These are phyloP conservation scores for Chalciporus sp. DNA, from an alignment of 1,284 basidiomycete genomes.

Conservation along the genomic window DNA sequence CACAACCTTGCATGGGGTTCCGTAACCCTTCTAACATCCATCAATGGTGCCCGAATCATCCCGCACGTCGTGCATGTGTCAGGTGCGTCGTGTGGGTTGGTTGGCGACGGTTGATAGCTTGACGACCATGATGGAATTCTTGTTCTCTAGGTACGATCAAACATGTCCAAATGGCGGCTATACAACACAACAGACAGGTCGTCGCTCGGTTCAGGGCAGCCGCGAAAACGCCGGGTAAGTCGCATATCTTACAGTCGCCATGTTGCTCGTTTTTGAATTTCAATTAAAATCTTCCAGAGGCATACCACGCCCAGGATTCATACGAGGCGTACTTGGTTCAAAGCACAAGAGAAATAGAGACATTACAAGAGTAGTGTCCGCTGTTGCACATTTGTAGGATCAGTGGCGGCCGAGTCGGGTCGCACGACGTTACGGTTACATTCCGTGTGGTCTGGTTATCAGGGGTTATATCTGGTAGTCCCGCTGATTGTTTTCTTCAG, in stretches of 20 bases:
- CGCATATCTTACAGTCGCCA: background rate
- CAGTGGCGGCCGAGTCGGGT: background rate
- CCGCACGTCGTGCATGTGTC: slow-evolving; percentile 77
- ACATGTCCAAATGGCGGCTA: slow-evolving; percentile 74
- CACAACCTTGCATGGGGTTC: slow-evolving; percentile 75
- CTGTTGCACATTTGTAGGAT: background rate
- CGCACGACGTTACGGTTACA: background rate
- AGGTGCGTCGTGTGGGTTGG: slow-evolving; percentile 44
- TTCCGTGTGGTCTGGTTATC: no score
- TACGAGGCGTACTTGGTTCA: slow-evolving; percentile 59
- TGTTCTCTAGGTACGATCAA: slow-evolving; percentile 70
- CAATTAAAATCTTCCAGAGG: slow-evolving; percentile 33
- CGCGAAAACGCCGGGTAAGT: slow-evolving; percentile 53
- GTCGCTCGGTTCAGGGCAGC: slow-evolving; percentile 62
- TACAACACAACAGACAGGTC: slow-evolving; percentile 68
- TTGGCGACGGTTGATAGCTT: no score
- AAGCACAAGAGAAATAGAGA: slow-evolving; percentile 61
- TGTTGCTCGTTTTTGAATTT: background rate
- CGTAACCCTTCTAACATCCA: slow-evolving; percentile 59
- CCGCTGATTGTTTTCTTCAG: no score
- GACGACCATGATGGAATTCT: background rate
- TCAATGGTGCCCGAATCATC: slow-evolving; percentile 59
- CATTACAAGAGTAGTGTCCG: slow-evolving; percentile 54
- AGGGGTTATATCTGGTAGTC: background rate
- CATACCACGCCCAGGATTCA: slow-evolving; percentile 51